A percentile compares a stretch with the other conserved stretches of the same genome.
phyloP scores from a whole-genome alignment of 441 rosid genomes.

The Erodium trifolium region DNA sequence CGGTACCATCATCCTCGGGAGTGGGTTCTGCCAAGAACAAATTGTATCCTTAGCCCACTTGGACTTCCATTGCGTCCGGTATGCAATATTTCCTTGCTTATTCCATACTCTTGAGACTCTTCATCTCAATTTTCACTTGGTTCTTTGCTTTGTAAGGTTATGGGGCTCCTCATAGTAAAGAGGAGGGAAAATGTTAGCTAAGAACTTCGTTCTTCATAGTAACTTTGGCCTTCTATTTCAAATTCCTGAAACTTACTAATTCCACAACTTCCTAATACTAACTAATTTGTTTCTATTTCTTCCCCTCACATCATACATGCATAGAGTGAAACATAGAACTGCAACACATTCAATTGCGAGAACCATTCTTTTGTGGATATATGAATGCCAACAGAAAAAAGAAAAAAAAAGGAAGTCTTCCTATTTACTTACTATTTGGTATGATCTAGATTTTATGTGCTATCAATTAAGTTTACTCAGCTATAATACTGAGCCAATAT shows the following conservation, averaged over 20 bases:
- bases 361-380: neutral
- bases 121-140: neutral
- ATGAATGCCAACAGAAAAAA: neutral
- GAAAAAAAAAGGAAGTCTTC: neutral
- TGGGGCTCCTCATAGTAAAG: neutral
- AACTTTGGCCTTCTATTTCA: neutral
- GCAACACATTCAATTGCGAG: neutral
- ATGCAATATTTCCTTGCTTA: neutral
- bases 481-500: too few species aligned
- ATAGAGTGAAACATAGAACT: neutral
- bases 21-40: slow-evolving; percentile 14
- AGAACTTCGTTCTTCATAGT: neutral
- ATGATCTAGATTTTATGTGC: neutral
- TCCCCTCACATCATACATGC: neutral
- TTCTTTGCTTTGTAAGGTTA: neutral
- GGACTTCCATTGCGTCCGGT: slow-evolving; percentile 21
- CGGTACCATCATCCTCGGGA: slow-evolving; percentile 24
- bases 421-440: too few species aligned
- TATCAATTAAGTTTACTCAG: neutral
- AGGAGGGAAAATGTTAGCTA: neutral
- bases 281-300: neutral
- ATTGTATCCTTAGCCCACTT: slow-evolving; percentile 19
- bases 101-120: too few species aligned
- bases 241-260: neutral
- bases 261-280: neutral